Base-by-base conservation (phyloP, 2,329 filamentous ascomycete genomes). In the Huntiella omanensis region DNA sequence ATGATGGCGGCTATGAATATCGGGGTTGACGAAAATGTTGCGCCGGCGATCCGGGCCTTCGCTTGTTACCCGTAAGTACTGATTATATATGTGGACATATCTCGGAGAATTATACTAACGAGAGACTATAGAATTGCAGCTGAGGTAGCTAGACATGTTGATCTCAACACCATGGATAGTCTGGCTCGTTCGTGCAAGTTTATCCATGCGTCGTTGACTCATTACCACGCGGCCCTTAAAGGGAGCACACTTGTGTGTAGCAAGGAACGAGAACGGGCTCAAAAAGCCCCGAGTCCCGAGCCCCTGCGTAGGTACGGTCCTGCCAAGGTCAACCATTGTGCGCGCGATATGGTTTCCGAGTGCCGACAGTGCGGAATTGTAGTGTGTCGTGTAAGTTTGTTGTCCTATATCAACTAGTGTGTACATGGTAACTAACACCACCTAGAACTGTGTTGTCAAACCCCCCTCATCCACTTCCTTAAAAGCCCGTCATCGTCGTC, bases 371-470 rank as follows among this genome's bases (percentile, higher is more conserved):
- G 88, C 59, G 73, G 71, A 35, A 75, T 65, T 22, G 70, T 86
- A 19, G 76, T 94, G 47, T 96, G 88, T 61, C 74, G 88, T 62
- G 86, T 92, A 71, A 59, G 73, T 61, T 28, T 13, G n/a, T 28
- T 16, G 16, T 11, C 38, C 3, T n/a, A 7, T 43, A 11, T 43
- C 12, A 16, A 17, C 5, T 8, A n/a, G 4, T 11, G 5, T 19
- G 22, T 33, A 12, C 17, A 17, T 43, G 1, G 16, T n/a, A 41
- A 13, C 40, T 32, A 41, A 22, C 19, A 41, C 13, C 10, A 11
- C 7, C 40, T 59, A 93, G 85, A 96, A 96, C 55, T 96, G 88
- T 61, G 79, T 80, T 4, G 80, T 84, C 56, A 94, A 95, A 61
- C 77, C 82, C 0, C 85, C 84, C 1, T 74, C 80, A 2, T 67